Conservation (phyloP, 2,329 filamentous ascomycete species). For the Karstenula rhodostoma region DNA sequence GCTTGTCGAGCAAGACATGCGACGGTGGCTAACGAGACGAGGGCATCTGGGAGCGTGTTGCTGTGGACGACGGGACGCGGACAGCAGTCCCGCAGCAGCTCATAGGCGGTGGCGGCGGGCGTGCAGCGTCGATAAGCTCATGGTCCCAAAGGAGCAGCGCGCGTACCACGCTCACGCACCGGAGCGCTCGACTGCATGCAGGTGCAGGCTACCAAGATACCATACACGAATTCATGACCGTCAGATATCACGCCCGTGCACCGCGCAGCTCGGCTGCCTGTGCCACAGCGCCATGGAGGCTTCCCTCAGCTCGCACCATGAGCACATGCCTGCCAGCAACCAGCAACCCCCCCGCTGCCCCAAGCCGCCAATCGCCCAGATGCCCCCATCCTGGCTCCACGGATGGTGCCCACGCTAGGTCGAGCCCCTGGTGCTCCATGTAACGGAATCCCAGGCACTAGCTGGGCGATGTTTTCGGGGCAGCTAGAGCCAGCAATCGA, state of each 20-base stretch:
- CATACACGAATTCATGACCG: slow-evolving; percentile 17
- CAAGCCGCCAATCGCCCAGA: slow-evolving; percentile 17
- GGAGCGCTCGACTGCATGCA: slow-evolving; percentile 13
- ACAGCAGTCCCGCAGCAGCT: slow-evolving; percentile 1
- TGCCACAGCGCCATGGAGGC: slow-evolving; percentile 16
- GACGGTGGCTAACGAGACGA: not conserved
- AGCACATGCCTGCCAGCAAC: slow-evolving; percentile 33
- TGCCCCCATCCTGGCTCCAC: slow-evolving; percentile 13
- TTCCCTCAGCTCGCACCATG: slow-evolving; percentile 1
- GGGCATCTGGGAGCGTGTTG: not conserved
- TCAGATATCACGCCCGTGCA: slow-evolving; percentile 11
- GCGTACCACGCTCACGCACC: slow-evolving; percentile 10
- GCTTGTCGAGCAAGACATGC: not conserved
- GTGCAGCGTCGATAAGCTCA: slow-evolving; percentile 19
- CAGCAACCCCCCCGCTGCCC: slow-evolving; percentile 37
- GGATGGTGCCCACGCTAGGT: slow-evolving; percentile 15
- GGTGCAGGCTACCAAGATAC: not conserved
- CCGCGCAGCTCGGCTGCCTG: slow-evolving; percentile 11
- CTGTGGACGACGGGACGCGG: not conserved
- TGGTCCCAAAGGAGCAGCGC: slow-evolving; percentile 14
- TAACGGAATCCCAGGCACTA: slow-evolving; percentile 39
- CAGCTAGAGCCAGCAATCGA: slow-evolving; percentile 42
- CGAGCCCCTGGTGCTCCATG: slow-evolving; percentile 49
- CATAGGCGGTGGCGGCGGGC: slow-evolving; percentile 11
- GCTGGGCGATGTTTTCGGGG: slow-evolving; percentile 36